These are phyloP conservation scores for Hippophae rhamnoides DNA, from an alignment of 306 rosid species.

Conservation along the genomic window DNA sequence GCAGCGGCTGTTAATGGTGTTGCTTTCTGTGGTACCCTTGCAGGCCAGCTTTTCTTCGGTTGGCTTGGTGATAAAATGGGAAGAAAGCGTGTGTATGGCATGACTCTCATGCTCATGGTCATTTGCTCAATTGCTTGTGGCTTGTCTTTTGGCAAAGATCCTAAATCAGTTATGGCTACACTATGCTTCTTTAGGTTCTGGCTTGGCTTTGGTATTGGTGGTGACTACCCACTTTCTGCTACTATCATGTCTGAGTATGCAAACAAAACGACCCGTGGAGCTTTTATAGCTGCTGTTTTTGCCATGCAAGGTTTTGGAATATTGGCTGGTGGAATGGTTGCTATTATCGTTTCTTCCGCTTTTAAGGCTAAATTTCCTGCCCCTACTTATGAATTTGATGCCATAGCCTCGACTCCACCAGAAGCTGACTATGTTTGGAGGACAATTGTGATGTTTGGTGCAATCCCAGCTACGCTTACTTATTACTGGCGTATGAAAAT, in stretches of 20 bases:
- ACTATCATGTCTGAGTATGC: constrained; percentile 93
- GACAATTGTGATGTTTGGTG: constrained; percentile 66
- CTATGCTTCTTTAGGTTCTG: constrained; percentile 80
- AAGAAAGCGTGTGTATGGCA: constrained; percentile 67
- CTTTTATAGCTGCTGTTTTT: constrained; percentile 78
- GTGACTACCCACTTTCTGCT: constrained; percentile 91
- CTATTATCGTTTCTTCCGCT: constrained; percentile 46
- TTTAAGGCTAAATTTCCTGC: constrained; percentile 42
- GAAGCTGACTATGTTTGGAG: constrained; percentile 81
- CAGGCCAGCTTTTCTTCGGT: constrained; percentile 84
- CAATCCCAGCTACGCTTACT: constrained; percentile 64
- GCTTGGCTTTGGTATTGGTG: constrained; percentile 90
- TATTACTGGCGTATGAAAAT: constrained; percentile 76
- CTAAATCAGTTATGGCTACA: constrained; percentile 48
- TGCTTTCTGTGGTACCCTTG: constrained; percentile 68
- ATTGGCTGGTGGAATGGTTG: constrained; percentile 63
- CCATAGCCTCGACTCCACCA: constrained; percentile 43
- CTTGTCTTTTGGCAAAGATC: constrained; percentile 50
- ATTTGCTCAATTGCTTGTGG: constrained; percentile 64
- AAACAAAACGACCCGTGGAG: constrained; percentile 73
- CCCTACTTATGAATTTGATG: constrained; percentile 30
- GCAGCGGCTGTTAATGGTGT: constrained; percentile 75
- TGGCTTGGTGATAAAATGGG: constrained; percentile 95
- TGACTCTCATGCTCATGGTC: constrained; percentile 86
- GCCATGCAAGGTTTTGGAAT: constrained; percentile 97